Conservation (phyloP, 2,329 filamentous ascomycete genomes). For the Fusarium albidum region DNA sequence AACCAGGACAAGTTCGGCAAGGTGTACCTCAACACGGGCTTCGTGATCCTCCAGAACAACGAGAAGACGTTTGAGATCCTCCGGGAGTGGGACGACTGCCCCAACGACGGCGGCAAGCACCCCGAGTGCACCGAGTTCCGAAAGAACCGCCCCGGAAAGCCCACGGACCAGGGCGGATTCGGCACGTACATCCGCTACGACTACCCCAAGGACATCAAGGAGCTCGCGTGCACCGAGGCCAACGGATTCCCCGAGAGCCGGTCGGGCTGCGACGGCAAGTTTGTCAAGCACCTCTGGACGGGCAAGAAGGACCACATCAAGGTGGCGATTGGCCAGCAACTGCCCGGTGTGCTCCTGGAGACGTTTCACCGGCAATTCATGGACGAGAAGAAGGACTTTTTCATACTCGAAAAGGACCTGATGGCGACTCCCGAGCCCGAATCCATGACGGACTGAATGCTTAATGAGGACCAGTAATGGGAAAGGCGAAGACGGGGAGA, state of each 20-base stretch:
- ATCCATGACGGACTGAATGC: conserved; percentile 22
- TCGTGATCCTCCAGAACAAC: conserved; percentile 62
- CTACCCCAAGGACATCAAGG: conserved; percentile 50
- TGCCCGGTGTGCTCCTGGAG: conserved; percentile 47
- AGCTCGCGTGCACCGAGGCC: conserved; percentile 52
- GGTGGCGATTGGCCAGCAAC: conserved; percentile 47
- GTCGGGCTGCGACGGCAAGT: conserved; percentile 49
- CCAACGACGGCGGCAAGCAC: conserved; percentile 49
- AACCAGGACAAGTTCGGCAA: conserved; percentile 52
- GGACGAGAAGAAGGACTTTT: conserved; percentile 46
- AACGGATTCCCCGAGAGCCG: conserved; percentile 53
- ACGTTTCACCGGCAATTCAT: conserved; percentile 48
- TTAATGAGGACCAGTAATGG: conserved; percentile 31
- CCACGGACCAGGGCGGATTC: conserved; percentile 55
- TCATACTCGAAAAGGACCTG: conserved; percentile 47
- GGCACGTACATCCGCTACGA: conserved; percentile 54
- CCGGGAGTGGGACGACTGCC: conserved; percentile 56
- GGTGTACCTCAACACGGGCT: conserved; percentile 59
- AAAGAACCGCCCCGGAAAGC: conserved; percentile 46
- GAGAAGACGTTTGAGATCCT: conserved; percentile 56
- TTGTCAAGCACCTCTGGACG: conserved; percentile 55
- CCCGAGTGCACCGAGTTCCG: conserved; percentile 51
- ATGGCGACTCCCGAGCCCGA: conserved; percentile 35
- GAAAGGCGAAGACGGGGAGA: conserved; percentile 31
- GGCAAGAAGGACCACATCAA: conserved; percentile 51